These are phyloP conservation scores for Moringa oleifera DNA, from an alignment of 345 rosid genomes.

Conservation along the genomic window DNA sequence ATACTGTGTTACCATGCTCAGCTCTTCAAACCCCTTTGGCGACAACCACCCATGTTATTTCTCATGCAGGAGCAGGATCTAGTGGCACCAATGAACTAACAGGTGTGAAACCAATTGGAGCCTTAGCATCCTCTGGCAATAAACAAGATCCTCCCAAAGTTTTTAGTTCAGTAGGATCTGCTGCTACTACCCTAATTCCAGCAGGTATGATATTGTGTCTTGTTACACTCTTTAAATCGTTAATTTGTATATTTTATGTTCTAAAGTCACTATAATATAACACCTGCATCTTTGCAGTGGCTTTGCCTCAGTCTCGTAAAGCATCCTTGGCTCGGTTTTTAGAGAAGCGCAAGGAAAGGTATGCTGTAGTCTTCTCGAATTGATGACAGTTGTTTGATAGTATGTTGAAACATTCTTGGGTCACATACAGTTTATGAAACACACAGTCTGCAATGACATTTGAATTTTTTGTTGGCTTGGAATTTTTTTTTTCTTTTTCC, in stretches of 20 bases:
- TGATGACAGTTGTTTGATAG: not conserved
- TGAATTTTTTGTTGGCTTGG: no score
- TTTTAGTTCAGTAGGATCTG: constrained; percentile 24
- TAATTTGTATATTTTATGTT: not conserved
- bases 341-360: constrained; percentile 87
- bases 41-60: constrained; percentile 32
- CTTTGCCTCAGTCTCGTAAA: constrained; percentile 75
- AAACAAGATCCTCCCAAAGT: constrained; percentile 28
- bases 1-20: constrained; percentile 19
- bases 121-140: constrained; percentile 23
- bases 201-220: constrained; percentile 32
- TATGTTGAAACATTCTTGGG: constrained; percentile 1
- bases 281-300: constrained; percentile 28
- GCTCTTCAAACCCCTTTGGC: constrained; percentile 37
- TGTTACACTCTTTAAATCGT: not conserved
- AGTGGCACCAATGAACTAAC: constrained; percentile 29
- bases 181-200: constrained; percentile 28
- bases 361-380: constrained; percentile 9
- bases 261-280: not conserved
- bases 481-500: no score
- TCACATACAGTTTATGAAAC: no score
- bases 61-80: constrained; percentile 34
- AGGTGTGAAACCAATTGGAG: constrained; percentile 20
- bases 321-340: constrained; percentile 82
- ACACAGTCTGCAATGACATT: no score